Evolutionary conservation across 225 moss, liverwort and hornwort species (phyloP), one percentile per base, ranked within the genome.

Genomic region (Sphagnum tenellum): DNA sequence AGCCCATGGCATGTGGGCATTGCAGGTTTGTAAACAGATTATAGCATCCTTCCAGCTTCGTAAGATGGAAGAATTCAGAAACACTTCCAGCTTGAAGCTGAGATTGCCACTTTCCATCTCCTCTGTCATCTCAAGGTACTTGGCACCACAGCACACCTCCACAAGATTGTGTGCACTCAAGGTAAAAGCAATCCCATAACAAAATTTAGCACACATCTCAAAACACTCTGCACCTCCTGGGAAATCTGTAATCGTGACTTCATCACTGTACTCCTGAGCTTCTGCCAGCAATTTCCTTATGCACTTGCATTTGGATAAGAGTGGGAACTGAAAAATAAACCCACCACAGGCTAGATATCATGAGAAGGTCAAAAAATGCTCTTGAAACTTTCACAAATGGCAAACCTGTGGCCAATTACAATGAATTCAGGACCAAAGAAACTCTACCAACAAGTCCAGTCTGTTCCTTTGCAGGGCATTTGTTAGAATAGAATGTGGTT

Each of bases 41-140:
- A 94, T 94, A 10, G 88, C 81, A 62, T 94, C 93, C 76, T 88
- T 90, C 88, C 88, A 90, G 45, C 86, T 86, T 44, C 82, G 88
- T 45, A 88, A 66, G 57, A 94, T 88, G 11, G 88, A 82, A 2
- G 84, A 75, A 73, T 85, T 94, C 57, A 94, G 56, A 68, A 94
- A 94, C 12, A 90, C 77, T 72, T 94, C 90, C 61, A 90, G 73
- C 79, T 90, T 94, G 78, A 86, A 88, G 58, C 82, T 78, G 48
- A 94, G 82, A 75, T 94, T 94, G 64, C 88, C 88, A 71, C 86
- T 90, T 73, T 90, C 90, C 46, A 94, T 74, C 45, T 72, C 73
- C 76, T 94, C 93, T 5, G 86, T 82, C 93, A 94, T 90, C 64
- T 90, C 77, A 9, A 94, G 79, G 59, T 74, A 90, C 81, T 90